Conservation (phyloP, 163 green algal genomes). For the Scenedesmus sp. region DNA sequence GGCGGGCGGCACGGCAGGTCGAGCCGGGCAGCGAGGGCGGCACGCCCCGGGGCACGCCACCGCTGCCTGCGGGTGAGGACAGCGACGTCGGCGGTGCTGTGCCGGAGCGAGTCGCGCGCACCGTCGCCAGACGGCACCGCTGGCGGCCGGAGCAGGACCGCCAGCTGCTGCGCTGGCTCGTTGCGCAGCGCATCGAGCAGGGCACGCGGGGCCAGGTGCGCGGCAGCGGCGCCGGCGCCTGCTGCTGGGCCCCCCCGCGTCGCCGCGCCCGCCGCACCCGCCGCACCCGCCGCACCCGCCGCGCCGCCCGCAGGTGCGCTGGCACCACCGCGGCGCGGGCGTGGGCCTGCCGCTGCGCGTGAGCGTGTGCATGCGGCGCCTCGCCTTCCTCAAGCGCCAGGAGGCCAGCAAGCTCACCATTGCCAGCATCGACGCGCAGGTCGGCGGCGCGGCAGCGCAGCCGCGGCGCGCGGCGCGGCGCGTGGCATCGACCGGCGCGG, state of each 20-base stretch:
- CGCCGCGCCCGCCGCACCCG: no score
- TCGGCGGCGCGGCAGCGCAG: no score
- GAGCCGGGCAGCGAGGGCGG: background rate
- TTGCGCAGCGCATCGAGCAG: constrained; percentile 33
- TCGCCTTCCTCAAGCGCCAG: constrained; percentile 36
- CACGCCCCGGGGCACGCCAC: background rate
- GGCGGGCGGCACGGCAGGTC: background rate
- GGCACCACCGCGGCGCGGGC: background rate
- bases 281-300: background rate
- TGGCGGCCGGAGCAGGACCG: constrained; percentile 36
- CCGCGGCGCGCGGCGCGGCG: no score
- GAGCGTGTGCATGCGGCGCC: constrained; percentile 10
- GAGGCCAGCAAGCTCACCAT: constrained; percentile 18
- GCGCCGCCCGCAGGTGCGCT: constrained; percentile 16
- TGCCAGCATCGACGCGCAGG: constrained; percentile 33
- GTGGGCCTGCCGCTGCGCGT: constrained; percentile 20
- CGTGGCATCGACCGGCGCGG: no score
- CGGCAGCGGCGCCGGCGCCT: background rate
- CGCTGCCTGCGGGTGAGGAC: background rate
- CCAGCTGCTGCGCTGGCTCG: constrained; percentile 40
- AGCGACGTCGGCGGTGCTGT: constrained; percentile 8
- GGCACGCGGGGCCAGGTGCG: constrained; percentile 22
- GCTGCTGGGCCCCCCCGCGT: background rate
- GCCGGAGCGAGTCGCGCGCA: background rate
- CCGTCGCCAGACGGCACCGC: constrained; percentile 8